A percentile compares a stretch with the other conserved stretches of the same genome.
phyloP scores from a whole-genome alignment of 2,329 filamentous ascomycete genomes.

The Parastagonospora nodorum region DNA sequence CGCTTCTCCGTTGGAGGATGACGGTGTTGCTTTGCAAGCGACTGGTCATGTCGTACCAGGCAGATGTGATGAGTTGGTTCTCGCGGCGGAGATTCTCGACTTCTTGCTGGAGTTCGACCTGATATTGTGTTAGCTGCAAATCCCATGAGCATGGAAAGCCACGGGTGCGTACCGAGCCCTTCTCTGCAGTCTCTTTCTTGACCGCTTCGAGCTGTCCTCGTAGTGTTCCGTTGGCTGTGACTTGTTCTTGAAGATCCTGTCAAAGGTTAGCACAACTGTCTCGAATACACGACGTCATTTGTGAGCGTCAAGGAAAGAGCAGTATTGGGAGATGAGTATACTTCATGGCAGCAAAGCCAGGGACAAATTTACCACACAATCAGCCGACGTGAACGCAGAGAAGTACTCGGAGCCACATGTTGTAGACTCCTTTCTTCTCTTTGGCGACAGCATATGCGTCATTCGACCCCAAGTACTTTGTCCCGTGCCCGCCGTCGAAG shows the following conservation, averaged over 20 bases:
- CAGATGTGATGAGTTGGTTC: constrained; percentile 77
- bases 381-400: constrained; percentile 12
- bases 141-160: background rate
- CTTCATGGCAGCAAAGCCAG: constrained; percentile 30
- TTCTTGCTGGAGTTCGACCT: constrained; percentile 47
- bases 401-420: constrained; percentile 22
- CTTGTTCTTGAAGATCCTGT: constrained; percentile 42
- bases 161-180: constrained; percentile 40
- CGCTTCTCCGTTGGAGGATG: constrained; percentile 73
- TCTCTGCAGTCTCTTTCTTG: constrained; percentile 41
- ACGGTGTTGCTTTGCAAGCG: constrained; percentile 84
- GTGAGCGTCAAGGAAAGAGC: constrained; percentile 4
- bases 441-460: constrained; percentile 26
- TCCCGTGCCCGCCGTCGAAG: constrained; percentile 27
- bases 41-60: constrained; percentile 82
- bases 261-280: background rate
- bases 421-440: constrained; percentile 20
- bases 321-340: constrained; percentile 25
- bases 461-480: constrained; percentile 32
- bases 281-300: too few relatives aligned
- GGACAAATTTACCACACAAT: constrained; percentile 40
- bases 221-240: constrained; percentile 25
- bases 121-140: constrained; percentile 2
- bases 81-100: constrained; percentile 76
- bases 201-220: constrained; percentile 39